These are phyloP conservation scores for Leccinum fibrillosum DNA, from an alignment of 768 basidiomycete species.

Conservation along the genomic window DNA sequence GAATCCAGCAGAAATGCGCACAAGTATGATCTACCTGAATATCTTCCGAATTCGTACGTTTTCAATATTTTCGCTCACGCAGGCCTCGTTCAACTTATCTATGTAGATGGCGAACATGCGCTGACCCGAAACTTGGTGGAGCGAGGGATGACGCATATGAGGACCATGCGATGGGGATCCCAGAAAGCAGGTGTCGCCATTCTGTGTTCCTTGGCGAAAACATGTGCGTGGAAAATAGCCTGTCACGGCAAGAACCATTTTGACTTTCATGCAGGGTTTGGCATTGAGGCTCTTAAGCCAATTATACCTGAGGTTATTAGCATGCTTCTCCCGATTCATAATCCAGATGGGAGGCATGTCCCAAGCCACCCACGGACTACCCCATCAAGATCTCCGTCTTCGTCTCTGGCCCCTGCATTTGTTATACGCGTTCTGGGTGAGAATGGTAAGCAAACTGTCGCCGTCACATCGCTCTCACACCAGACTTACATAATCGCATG, in stretches of 20 bases:
- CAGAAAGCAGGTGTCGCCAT: slow-evolving; percentile 18
- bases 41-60: slow-evolving; percentile 9
- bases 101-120: slow-evolving; percentile 6
- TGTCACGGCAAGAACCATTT: not conserved
- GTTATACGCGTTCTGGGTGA: slow-evolving; percentile 12
- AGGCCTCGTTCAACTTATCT: not conserved
- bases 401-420: slow-evolving; percentile 14
- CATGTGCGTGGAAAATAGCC: slow-evolving; percentile 4
- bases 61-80: not conserved
- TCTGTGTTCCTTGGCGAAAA: slow-evolving; percentile 15
- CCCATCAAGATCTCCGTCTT: slow-evolving; percentile 4
- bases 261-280: slow-evolving; percentile 6
- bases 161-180: slow-evolving; percentile 5
- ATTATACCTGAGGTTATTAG: slow-evolving; percentile 8
- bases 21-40: slow-evolving; percentile 13
- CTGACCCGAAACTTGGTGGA: slow-evolving; percentile 10
- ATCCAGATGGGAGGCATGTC: not conserved
- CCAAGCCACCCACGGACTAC: not conserved
- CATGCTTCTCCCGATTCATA: slow-evolving; percentile 10
- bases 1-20: slow-evolving; percentile 12
- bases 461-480: not conserved
- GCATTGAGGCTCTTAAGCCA: slow-evolving; percentile 9
- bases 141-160: slow-evolving; percentile 9
- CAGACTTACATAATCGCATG: not conserved
- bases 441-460: slow-evolving; percentile 3